Evolutionary conservation across 345 rosid genomes (phyloP).

Genomic region (Hirschfeldia incana): DNA sequence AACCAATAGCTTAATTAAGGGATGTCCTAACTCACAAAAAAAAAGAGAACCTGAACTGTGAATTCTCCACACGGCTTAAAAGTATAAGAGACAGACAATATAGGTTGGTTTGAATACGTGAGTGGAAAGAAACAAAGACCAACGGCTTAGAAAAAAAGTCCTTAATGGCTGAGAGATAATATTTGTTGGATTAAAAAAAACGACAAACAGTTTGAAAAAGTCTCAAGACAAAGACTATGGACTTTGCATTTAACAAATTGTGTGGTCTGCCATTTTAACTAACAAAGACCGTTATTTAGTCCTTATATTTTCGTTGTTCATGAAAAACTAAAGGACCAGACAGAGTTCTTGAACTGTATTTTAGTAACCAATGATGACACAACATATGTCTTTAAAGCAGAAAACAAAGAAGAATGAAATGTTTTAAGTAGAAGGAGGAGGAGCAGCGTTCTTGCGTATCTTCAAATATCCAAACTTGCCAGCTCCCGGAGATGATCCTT

Average conservation of each 20-base stretch:
- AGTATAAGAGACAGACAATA: not conserved
- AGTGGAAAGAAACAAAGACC: not conserved
- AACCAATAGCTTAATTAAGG: not conserved
- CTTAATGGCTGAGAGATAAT: not conserved
- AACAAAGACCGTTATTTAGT: not conserved
- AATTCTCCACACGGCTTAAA: not conserved
- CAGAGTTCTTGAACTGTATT: not conserved
- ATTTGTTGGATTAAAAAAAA: not conserved
- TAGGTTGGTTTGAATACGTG: not conserved
- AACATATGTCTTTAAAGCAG: not conserved
- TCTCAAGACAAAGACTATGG: not conserved
- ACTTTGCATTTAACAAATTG: not conserved
- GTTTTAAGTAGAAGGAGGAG: conserved; percentile 4
- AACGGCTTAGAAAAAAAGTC: not conserved
- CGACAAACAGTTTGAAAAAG: not conserved
- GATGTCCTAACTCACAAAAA: not conserved
- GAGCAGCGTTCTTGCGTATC: conserved; percentile 53
- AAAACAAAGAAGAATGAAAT: not conserved
- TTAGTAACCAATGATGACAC: not conserved
- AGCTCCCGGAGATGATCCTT: conserved; percentile 91
- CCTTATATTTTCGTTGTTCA: no score
- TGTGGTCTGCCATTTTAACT: not conserved
- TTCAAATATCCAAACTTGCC: conserved; percentile 75
- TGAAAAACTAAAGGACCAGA: not conserved
- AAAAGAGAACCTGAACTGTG: not conserved